These are phyloP conservation scores for Plenodomus lindquistii DNA, from an alignment of 2,329 filamentous ascomycete species.

Conservation along the genomic window DNA sequence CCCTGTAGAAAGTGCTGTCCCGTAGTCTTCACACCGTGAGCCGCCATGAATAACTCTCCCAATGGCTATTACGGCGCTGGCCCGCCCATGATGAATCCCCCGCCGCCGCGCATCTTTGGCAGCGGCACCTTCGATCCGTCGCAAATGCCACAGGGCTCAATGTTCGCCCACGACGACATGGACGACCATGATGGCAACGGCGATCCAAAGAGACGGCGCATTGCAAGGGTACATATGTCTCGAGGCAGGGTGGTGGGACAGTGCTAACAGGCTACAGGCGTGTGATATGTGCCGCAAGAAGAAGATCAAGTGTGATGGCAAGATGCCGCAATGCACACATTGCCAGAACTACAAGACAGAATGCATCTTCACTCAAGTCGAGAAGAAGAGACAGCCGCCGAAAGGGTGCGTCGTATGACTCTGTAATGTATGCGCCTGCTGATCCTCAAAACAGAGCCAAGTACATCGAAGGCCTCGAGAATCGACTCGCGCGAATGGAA, in stretches of 20 bases:
- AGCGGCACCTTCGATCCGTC: conserved; percentile 42
- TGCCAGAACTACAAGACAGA: conserved; percentile 98
- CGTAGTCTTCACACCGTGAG: background rate
- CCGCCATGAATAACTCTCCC: conserved; percentile 39
- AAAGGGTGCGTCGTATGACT: conserved; percentile 69
- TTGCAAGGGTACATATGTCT: conserved; percentile 69
- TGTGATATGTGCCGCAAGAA: conserved; percentile 96
- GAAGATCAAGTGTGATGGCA: conserved; percentile 98
- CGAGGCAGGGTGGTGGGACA: conserved; percentile 5
- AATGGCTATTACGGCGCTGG: conserved; percentile 39
- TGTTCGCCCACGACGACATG: conserved; percentile 55
- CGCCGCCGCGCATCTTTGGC: conserved; percentile 47
- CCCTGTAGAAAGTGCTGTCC: background rate
- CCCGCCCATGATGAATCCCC: conserved; percentile 45
- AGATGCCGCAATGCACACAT: conserved; percentile 91
- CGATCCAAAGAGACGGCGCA: conserved; percentile 86
- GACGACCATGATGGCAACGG: conserved; percentile 60
- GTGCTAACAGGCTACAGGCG: conserved; percentile 59
- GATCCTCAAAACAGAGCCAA: conserved; percentile 70
- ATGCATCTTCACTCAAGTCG: conserved; percentile 95
- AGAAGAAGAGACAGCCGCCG: conserved; percentile 96
- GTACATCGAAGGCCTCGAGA: conserved; percentile 96
- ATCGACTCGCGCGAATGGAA: conserved; percentile 94
- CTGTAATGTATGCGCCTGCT: background rate
- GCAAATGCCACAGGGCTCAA: conserved; percentile 39